Evolutionary conservation across 768 basidiomycete species (phyloP).

Genomic region (Russula brevipes): DNA sequence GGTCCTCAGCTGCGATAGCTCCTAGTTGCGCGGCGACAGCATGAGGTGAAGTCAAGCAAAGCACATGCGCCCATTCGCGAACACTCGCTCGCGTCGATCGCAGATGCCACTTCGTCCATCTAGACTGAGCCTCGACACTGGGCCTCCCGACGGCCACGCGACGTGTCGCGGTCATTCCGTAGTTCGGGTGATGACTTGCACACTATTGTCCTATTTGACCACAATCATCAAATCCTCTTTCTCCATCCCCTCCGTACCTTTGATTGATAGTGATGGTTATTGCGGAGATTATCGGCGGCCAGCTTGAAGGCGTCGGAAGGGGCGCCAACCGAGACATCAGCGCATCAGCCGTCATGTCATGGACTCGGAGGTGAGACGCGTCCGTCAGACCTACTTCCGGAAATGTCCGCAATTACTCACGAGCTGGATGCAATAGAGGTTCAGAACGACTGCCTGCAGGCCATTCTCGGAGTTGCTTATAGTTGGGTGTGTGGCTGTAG

Average conservation of each 20-base stretch:
- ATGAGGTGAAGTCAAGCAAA: neutral
- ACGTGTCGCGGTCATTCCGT: conserved; percentile 10
- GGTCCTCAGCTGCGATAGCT: conserved; percentile 14
- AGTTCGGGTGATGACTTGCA: neutral
- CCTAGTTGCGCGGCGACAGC: neutral
- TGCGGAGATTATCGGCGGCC: neutral
- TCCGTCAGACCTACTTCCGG: neutral
- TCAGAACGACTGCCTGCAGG: conserved; percentile 2
- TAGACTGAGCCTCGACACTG: neutral
- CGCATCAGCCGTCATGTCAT: neutral
- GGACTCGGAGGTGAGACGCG: conserved; percentile 6
- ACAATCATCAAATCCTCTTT: neutral
- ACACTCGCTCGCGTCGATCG: conserved; percentile 9
- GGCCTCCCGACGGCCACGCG: neutral
- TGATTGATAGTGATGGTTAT: conserved; percentile 10
- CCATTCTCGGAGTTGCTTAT: neutral
- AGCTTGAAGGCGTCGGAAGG: neutral
- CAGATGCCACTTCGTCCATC: conserved; percentile 11
- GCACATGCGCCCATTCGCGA: neutral
- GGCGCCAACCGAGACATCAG: neutral
- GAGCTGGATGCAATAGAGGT: conserved; percentile 8
- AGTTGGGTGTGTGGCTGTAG: no score
- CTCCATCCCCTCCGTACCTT: neutral
- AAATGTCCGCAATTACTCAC: conserved; percentile 10
- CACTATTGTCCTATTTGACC: neutral